These are phyloP conservation scores for Boletus sp. DNA, from an alignment of 768 basidiomycete species.

Conservation along the genomic window DNA sequence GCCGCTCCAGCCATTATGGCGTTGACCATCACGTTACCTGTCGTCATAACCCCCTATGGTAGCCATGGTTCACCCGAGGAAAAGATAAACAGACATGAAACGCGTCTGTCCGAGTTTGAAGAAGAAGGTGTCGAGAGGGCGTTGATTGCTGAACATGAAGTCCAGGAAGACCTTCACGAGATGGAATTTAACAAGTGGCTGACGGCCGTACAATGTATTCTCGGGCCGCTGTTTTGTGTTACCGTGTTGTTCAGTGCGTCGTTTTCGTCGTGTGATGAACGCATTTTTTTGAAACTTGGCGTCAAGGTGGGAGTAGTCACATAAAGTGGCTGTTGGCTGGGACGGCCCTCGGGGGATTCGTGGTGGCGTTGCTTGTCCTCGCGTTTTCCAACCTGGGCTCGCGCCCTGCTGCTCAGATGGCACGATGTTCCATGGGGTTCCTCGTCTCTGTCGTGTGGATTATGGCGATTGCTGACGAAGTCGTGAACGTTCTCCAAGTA, in stretches of 20 bases:
- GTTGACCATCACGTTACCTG: slow-evolving; percentile 87
- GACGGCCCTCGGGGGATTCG: slow-evolving; percentile 52
- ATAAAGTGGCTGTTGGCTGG: slow-evolving; percentile 54
- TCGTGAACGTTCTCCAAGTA: slow-evolving; percentile 87
- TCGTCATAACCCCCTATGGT: slow-evolving; percentile 68
- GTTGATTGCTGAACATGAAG: slow-evolving; percentile 71
- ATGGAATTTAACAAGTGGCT: slow-evolving; percentile 77
- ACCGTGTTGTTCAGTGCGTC: slow-evolving; percentile 74
- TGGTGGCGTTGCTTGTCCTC: slow-evolving; percentile 53
- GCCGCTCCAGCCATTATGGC: slow-evolving; percentile 85
- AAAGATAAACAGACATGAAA: slow-evolving; percentile 36
- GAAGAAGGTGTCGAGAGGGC: slow-evolving; percentile 71
- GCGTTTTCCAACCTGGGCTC: slow-evolving; percentile 60
- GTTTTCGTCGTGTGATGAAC: background rate
- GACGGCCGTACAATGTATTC: slow-evolving; percentile 76
- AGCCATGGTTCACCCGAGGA: slow-evolving; percentile 16
- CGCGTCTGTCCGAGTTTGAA: slow-evolving; percentile 65
- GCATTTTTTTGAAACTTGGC: background rate
- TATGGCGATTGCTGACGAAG: slow-evolving; percentile 96
- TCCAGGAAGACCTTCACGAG: slow-evolving; percentile 67
- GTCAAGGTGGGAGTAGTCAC: slow-evolving; percentile 36
- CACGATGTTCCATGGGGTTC: slow-evolving; percentile 89
- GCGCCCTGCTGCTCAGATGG: slow-evolving; percentile 56
- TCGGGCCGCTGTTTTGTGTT: slow-evolving; percentile 79
- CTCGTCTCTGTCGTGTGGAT: slow-evolving; percentile 93